Evolutionary conservation across 1,139 yeast species (phyloP), one percentile per base, ranked within the genome.

Genomic region (Yamadazyma atmosphaerica): DNA sequence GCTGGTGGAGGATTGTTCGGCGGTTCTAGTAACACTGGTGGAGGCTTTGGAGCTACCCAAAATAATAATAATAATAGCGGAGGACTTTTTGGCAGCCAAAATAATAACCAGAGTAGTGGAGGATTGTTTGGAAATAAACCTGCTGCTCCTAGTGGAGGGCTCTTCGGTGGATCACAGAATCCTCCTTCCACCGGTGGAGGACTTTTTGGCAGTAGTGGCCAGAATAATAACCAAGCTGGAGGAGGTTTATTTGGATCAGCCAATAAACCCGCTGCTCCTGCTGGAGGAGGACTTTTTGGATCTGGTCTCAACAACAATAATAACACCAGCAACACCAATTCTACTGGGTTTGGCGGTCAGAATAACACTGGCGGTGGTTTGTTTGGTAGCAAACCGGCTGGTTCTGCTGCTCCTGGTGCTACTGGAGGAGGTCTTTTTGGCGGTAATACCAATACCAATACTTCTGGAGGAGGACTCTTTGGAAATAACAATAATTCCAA

Each of bases 351-450:
- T 28, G 43, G 42, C 5, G 11, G 25, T 19, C 37, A 26, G 17
- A 36, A 28, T 23, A 36, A 30, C 15, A n/a, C 41, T 8, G 21
- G 38, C 15, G 46, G 47, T 5, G 48, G 47, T 1, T 33, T 40
- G 14, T 43, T 41, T 32, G 47, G 49, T 25, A 33, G 19, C 25
- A 37, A 39, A 32, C 43, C 43, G 3, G 38, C 43, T 10, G 27
- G 17, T 19, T n/a, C 37, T 4, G 14, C 43, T 12, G 27, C 27
- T 26, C 22, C 37, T 10, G 24, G 14, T n/a, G 18, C 41, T 13
- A 33, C 43, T 15, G 59, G 62, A 18, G 61, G 65, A 27, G 52
- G 53, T 1, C 43, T 60, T n/a, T 63, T 67, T 47, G 74, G 74
- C n/a, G 51, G 28, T 27, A 39, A 37, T 23, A 36, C 43, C 30